Conservation (phyloP, 495 filamentous ascomycete species). For the Neurospora sp. region DNA sequence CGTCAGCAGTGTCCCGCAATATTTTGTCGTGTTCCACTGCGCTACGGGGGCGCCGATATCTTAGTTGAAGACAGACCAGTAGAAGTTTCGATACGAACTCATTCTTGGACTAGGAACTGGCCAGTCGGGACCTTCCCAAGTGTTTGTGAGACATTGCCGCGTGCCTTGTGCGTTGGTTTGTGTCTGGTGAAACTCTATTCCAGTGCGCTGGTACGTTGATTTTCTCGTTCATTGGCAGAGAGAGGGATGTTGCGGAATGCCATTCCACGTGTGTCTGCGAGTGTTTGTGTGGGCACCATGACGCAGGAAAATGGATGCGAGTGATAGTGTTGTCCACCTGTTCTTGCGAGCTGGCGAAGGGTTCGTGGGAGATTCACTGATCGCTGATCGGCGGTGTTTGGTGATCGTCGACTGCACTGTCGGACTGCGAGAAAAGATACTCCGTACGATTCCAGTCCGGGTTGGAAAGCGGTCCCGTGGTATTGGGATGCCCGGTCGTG, state of each 20-base stretch:
- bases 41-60: background rate
- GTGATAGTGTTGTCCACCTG: background rate
- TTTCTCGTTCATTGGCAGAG: background rate
- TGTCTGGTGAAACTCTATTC: background rate
- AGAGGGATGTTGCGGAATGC: background rate
- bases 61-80: background rate
- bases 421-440: background rate
- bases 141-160: background rate
- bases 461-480: background rate
- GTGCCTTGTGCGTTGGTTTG: background rate
- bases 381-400: background rate
- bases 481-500: background rate
- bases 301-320: background rate
- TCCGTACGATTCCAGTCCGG: background rate
- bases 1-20: background rate
- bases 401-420: background rate
- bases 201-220: background rate
- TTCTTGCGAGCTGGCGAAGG: background rate
- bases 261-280: background rate
- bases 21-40: background rate
- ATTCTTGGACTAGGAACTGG: background rate
- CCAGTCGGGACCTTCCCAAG: background rate
- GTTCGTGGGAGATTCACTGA: background rate
- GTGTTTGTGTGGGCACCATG: background rate
- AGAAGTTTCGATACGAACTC: background rate